Evolutionary conservation across 768 basidiomycete species (phyloP), one percentile per base, ranked within the genome.

Genomic region (Cubamyces sp.): DNA sequence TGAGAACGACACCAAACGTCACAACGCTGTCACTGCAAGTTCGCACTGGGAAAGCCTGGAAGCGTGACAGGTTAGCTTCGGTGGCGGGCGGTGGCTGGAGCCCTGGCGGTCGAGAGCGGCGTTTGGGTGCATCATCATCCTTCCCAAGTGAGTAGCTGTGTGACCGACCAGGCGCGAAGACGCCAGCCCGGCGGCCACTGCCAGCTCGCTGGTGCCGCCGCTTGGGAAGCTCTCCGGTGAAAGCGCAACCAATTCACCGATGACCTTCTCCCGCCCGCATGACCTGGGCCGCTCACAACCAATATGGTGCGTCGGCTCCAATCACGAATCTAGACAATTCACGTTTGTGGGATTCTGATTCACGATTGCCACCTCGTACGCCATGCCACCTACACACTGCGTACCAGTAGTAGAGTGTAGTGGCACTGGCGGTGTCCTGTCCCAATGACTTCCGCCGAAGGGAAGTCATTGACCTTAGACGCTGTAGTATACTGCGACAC

Each of bases 1-100:
- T 45, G 45, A 53, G 59, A 60, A 64, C 42, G 25, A 60, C 54
- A 50, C 54, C 54, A 40, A 25, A 34, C 28, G 63, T 64, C 63
- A 64, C 63, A 25, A 18, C 9, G 1, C 0, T 5, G 63, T 64
- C 63, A 64, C 63, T 28, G 54, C 2, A 51, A 15, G 21, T 34
- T 45, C 45, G 53, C 49, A 42, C 12, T 40, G n/a, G 18, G 19
- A 30, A 28, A 18, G 60, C 14, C 37, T 30, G 28, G 37, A 26
- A 58, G 41, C 57, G 62, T 64, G 62, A 60, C 63, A 18, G n/a
- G 34, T 28, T 41, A 51, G 57, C 19, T 18, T 59, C 57, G 49
- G 57, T 59, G 57, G 57, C 57, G 57, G 56, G 51, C 37, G 34
- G 53, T 28, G 53, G 48, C 48, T 49, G 34, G 34, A 34, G 34